Evolutionary conservation across 2,329 filamentous ascomycete species (phyloP), one percentile per base, ranked within the genome.

Genomic region (Talaromyces amestolkiae): DNA sequence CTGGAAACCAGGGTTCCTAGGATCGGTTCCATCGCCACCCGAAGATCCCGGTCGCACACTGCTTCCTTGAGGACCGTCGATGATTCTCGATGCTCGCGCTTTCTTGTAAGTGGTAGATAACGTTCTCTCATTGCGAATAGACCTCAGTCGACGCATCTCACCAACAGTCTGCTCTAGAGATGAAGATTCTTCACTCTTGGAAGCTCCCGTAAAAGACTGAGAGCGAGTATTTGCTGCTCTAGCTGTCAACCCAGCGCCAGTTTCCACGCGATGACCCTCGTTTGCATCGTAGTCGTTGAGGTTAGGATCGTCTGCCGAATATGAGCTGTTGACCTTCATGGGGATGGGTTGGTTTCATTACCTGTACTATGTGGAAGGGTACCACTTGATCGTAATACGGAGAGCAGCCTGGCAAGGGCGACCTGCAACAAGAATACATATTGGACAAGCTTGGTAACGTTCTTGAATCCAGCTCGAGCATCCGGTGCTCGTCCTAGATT

Each of bases 141-240:
- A 98, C 69, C 94, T 89, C 66, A 99, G 80, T 68, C 95, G 87
- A 72, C 93, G 89, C 75, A 99, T 95, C 78, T 99, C 95, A 70
- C 95, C 96, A 70, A 99, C 89, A 56, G 94, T 97, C 79, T 93
- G 96, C 80, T 98, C 94, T 75, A 98, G 95, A 61, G 91, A 92
- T 72, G 89, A 86, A 72, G 89, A 86, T 67, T 85, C 84, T 66
- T 81, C 82, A 60, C 89, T 87, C 64, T 79, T 81, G 65, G 83
- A 78, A 68, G 86, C 85, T 27, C 87, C 89, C 53, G 86, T 86
- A 75, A 89, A 90, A 2, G 90, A 92, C 72, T 89, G 91, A 19
- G 92, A 93, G 64, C 91, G 85, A 19, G 86, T 87, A 41, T 45
- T 66, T 33, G 61, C 22, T 11, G 56, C 56, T 22, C 61, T 47